These are phyloP conservation scores for Kazachstania viticola DNA, from an alignment of 805 yeast genomes.

Conservation along the genomic window DNA sequence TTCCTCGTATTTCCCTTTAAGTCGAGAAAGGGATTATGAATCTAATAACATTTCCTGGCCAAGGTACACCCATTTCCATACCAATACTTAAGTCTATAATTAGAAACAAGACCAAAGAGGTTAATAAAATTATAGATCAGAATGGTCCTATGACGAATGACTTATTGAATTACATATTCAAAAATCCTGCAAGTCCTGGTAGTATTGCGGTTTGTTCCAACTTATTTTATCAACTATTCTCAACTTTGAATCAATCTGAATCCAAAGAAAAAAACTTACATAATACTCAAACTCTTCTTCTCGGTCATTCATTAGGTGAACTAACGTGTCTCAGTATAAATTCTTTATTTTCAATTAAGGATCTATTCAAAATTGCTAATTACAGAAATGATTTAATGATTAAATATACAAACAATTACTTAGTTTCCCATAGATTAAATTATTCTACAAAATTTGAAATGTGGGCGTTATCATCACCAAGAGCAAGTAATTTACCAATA, in stretches of 20 bases:
- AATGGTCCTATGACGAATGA: constrained; percentile 15
- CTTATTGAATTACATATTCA: constrained; percentile 12
- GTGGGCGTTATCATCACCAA: constrained; percentile 26
- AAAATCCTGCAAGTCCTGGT: constrained; percentile 22
- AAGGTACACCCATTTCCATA: constrained; percentile 24
- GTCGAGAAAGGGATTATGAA: no score
- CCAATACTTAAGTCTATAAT: constrained; percentile 16
- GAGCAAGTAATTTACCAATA: constrained; percentile 15
- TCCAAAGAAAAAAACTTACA: background rate
- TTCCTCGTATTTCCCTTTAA: no score
- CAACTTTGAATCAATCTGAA: constrained; percentile 2
- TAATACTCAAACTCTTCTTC: constrained; percentile 3
- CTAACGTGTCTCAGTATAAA: constrained; percentile 22
- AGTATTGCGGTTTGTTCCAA: constrained; percentile 25
- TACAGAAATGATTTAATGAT: constrained; percentile 26
- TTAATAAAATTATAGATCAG: constrained; percentile 9
- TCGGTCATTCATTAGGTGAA: constrained; percentile 29
- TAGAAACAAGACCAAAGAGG: constrained; percentile 13
- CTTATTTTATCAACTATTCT: constrained; percentile 17
- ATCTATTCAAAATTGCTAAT: constrained; percentile 23
- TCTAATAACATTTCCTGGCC: constrained; percentile 26
- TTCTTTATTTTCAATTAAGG: constrained; percentile 16
- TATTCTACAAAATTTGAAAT: constrained; percentile 18
- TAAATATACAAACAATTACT: constrained; percentile 18
- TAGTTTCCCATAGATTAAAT: constrained; percentile 16